Evolutionary conservation across 2,329 filamentous ascomycete species (phyloP).

Genomic region (Penicillium decumbens): DNA sequence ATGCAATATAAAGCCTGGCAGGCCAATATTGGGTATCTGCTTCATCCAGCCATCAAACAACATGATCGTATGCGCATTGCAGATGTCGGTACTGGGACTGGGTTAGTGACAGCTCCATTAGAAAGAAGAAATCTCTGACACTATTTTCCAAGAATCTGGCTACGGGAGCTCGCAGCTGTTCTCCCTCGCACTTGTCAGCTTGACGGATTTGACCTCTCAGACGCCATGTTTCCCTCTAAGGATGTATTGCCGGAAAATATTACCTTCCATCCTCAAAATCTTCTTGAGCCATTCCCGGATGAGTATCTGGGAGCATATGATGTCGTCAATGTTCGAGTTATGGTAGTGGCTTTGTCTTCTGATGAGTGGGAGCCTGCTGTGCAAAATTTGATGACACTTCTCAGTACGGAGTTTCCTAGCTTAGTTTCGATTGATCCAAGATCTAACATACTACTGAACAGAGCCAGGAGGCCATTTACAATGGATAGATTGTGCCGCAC

Average conservation of each 20-base stretch:
- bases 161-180: background rate
- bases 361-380: conserved; percentile 1
- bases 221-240: background rate
- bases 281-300: background rate
- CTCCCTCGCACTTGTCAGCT: background rate
- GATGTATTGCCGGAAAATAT: background rate
- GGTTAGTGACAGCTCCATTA: background rate
- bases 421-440: background rate
- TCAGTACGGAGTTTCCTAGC: background rate
- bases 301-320: background rate
- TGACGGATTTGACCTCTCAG: background rate
- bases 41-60: background rate
- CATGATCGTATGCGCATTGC: background rate
- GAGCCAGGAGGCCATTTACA: background rate
- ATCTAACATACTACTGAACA: background rate
- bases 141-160: background rate
- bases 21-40: background rate
- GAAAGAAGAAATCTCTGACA: background rate
- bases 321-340: conserved; percentile 4
- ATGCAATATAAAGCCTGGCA: background rate
- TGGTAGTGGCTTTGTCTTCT: conserved; percentile 4
- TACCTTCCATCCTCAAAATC: background rate
- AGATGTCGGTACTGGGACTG: background rate
- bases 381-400: background rate
- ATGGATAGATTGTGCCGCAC: background rate